These are phyloP conservation scores for Murraya koenigii DNA, from an alignment of 345 rosid species.

Conservation along the genomic window DNA sequence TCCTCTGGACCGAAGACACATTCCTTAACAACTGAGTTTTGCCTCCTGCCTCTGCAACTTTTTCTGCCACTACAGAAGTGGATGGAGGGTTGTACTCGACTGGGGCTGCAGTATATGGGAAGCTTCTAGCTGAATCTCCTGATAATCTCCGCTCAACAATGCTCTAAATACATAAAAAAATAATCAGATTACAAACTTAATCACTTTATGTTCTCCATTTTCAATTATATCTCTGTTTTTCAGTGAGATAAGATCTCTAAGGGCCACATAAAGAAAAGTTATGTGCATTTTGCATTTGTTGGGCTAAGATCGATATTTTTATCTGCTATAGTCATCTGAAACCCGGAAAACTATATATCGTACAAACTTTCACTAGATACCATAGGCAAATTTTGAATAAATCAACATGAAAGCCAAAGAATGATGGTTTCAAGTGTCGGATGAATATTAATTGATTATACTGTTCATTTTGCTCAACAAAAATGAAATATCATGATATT, in stretches of 20 bases:
- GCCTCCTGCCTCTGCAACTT: constrained; percentile 58
- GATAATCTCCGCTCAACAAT: constrained; percentile 54
- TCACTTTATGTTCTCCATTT: background rate
- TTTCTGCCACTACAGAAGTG: constrained; percentile 51
- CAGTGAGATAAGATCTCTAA: background rate
- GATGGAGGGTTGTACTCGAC: constrained; percentile 65
- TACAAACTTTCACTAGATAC: background rate
- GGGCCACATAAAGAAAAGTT: background rate
- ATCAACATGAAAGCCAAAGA: background rate
- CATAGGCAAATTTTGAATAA: background rate
- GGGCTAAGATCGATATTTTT: background rate
- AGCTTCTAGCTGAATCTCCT: constrained; percentile 47
- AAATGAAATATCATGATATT: background rate
- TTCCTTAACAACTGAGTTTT: constrained; percentile 47
- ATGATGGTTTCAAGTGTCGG: background rate
- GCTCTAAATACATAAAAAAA: constrained; percentile 36
- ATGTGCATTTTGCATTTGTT: background rate
- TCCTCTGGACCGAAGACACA: constrained; percentile 62
- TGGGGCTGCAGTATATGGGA: constrained; percentile 71
- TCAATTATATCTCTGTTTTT: background rate
- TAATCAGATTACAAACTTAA: background rate
- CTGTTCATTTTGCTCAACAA: background rate
- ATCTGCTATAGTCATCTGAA: background rate
- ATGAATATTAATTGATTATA: background rate
- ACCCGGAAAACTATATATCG: background rate